phyloP scores from a whole-genome alignment of 257 asterid species.

The Nicotiana benthamiana region DNA sequence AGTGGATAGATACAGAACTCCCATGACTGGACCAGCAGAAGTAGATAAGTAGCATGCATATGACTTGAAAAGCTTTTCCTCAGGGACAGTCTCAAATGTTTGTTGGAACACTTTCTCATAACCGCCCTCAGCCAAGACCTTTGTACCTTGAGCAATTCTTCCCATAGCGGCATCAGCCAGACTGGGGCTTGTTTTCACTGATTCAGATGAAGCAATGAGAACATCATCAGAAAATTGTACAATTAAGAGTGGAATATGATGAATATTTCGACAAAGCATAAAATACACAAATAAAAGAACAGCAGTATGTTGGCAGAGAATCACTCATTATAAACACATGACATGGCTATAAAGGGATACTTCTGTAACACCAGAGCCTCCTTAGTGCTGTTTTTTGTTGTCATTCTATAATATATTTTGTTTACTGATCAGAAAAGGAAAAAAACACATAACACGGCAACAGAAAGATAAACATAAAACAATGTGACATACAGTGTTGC shows the following conservation, averaged over 20 bases:
- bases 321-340: not conserved
- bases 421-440: not conserved
- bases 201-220: conserved; percentile 8
- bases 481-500: conserved; percentile 73
- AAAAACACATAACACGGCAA: not conserved
- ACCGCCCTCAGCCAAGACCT: conserved; percentile 90
- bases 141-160: conserved; percentile 79
- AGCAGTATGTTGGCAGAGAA: not conserved
- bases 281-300: not conserved
- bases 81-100: conserved; percentile 73
- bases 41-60: conserved; percentile 90
- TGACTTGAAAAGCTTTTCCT: conserved; percentile 61
- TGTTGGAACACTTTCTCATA: conserved; percentile 77
- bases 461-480: not conserved
- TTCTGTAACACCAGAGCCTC: too few relatives aligned
- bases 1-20: conserved; percentile 65
- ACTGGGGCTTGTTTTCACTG: conserved; percentile 93
- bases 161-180: conserved; percentile 90
- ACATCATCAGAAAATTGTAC: not conserved
- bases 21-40: conserved; percentile 90
- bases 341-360: not conserved
- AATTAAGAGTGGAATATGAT: not conserved
- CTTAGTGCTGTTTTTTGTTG: too few relatives aligned
- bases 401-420: too few relatives aligned
- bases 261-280: not conserved